Percentiles rank a stretch among this genome's conserved stretches.
These are phyloP conservation scores for Coniochaeta sp. DNA, from an alignment of 2,329 filamentous ascomycete genomes.

Conservation along the genomic window DNA sequence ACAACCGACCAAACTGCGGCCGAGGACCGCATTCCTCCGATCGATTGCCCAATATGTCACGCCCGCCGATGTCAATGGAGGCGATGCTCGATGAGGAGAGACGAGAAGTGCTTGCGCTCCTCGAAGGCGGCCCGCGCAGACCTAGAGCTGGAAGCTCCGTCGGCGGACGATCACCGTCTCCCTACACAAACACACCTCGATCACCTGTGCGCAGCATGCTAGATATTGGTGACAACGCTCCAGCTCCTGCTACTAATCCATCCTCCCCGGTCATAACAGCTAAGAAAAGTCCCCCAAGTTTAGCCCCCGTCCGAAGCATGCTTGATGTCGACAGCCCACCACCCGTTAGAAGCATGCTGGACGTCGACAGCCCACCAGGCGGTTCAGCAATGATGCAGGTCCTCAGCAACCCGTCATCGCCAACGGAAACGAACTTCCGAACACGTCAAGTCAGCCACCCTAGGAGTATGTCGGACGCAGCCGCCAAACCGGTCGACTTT, in stretches of 20 bases:
- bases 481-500: constrained; percentile 39
- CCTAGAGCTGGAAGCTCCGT: constrained; percentile 23
- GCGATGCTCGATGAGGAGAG: constrained; percentile 72
- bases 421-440: constrained; percentile 31
- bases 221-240: constrained; percentile 43
- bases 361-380: constrained; percentile 30
- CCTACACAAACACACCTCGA: constrained; percentile 45
- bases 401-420: constrained; percentile 39
- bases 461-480: constrained; percentile 51
- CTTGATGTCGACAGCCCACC: constrained; percentile 47
- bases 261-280: constrained; percentile 8
- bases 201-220: constrained; percentile 66
- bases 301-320: constrained; percentile 51
- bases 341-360: constrained; percentile 45
- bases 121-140: constrained; percentile 41
- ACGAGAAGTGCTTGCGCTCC: constrained; percentile 61
- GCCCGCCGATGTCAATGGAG: constrained; percentile 64
- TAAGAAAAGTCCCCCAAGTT: constrained; percentile 27
- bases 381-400: constrained; percentile 19
- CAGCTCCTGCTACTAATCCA: constrained; percentile 16
- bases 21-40: neutral
- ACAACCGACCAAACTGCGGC: neutral
- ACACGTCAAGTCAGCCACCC: constrained; percentile 27
- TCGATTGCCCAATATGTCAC: constrained; percentile 21
- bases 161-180: constrained; percentile 41